Base-by-base conservation (phyloP, 768 basidiomycete species). In the Tricholoma flavovirens region DNA sequence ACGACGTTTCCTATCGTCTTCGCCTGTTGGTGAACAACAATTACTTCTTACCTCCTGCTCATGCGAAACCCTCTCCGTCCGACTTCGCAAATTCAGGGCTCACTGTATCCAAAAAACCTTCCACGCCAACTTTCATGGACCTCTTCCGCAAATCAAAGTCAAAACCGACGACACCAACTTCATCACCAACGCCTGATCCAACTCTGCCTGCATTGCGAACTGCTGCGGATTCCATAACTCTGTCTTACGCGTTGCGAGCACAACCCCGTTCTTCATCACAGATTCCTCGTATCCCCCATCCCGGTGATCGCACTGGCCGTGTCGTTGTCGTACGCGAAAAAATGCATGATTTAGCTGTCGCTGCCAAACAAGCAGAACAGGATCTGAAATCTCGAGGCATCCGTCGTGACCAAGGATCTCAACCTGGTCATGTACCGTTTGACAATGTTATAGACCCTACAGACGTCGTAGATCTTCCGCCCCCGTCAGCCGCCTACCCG, bases 41-140 rank as follows among this genome's bases (percentile, higher is more conserved):
- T 65, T 93, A 93, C 67, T 93, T 90, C 65, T 83, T 93, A 35
- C 91, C 91, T 3, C 92, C 91, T 9, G 90, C 91, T 0, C 91
- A 93, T 64, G 79, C 84, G 40, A 93, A 93, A 65, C 91, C 91
- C 1, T 82, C 81, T 9, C 80, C 84, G 2, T 76, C 85, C 24
- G 83, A 87, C 51, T 81, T 91, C 57, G 78, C 81, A 15, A 68
- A 70, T 0, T 49, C 75, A 1, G 66, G 66, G 40, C 64, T 65
- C 10, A 67, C 71, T 32, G 57, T 73, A 29, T 73, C 76, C 56
- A 88, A 83, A 67, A 76, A 75, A 49, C 64, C 75, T 1, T 64
- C 75, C 8, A 69, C 78, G n/a, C 75, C 81, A 6, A 76, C 77
- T 10, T 88, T 91, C 66, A 71, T 90, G 52, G 85, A 90, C 65